A percentile compares a stretch with the other conserved stretches of the same genome.
Evolutionary conservation across 1,139 yeast genomes (phyloP).

Genomic region (Blastobotrys illinoisensis): DNA sequence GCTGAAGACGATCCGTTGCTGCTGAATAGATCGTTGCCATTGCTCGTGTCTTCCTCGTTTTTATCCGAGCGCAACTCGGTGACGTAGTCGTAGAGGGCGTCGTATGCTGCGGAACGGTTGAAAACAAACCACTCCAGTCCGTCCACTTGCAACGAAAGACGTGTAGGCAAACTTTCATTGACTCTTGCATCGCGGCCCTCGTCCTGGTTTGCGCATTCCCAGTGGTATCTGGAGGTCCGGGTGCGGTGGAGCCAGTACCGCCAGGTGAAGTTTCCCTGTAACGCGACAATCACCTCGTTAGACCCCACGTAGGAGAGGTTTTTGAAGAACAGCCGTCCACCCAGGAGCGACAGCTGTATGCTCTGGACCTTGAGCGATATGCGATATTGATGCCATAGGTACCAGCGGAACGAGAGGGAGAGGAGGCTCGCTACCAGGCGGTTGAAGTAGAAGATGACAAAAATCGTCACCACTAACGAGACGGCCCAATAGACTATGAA

Average conservation of each 20-base stretch:
- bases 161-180: slow-evolving; percentile 49
- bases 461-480: slow-evolving; percentile 54
- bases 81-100: slow-evolving; percentile 46
- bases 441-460: slow-evolving; percentile 70
- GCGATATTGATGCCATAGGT: slow-evolving; percentile 59
- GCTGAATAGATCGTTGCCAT: neutral
- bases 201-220: slow-evolving; percentile 5
- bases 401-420: slow-evolving; percentile 45
- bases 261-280: slow-evolving; percentile 80
- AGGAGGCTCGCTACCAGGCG: slow-evolving; percentile 62
- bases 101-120: slow-evolving; percentile 75
- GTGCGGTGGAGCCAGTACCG: slow-evolving; percentile 66
- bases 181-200: slow-evolving; percentile 16
- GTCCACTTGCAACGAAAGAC: slow-evolving; percentile 54
- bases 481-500: slow-evolving; percentile 80
- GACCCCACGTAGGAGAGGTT: slow-evolving; percentile 66
- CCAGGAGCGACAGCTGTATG: slow-evolving; percentile 66
- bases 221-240: slow-evolving; percentile 24
- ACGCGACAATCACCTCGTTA: slow-evolving; percentile 63
- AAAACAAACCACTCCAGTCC: slow-evolving; percentile 81
- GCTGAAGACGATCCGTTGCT: neutral
- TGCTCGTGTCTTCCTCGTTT: neutral
- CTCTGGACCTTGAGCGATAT: slow-evolving; percentile 65
- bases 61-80: slow-evolving; percentile 9
- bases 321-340: slow-evolving; percentile 75